Base-by-base conservation (phyloP, 2,329 filamentous ascomycete genomes). In the Aspergillus chevalieri region DNA sequence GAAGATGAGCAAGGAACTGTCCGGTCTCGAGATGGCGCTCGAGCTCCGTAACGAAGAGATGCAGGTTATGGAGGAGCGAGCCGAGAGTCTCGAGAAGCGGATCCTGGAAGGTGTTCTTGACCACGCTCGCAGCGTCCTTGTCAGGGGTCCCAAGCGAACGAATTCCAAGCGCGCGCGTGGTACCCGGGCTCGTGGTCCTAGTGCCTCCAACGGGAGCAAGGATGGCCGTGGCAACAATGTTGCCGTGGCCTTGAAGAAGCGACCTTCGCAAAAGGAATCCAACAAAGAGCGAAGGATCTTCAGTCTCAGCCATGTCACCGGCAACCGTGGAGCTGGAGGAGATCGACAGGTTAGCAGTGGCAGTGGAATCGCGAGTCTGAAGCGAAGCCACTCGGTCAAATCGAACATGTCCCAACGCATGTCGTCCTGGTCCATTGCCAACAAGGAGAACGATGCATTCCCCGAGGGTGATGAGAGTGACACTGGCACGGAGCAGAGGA, bases 51-150 rank as follows among this genome's bases (percentile, higher is more conserved):
- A 89, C 42, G 92, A 97, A 58, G 93, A 97, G 71, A 82, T 98
- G 51, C 83, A 89, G 43, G 80, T 87, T 22, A 96, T 98, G 87
- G 92, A 97, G 66, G 76, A 80, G 9, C 87, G 92, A 54, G 93
- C 92, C 2, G 90, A 96, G 66, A 82, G 83, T 3, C 78, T 98
- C 21, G 93, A 98, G 72, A 87, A 91, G 47, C 85, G 93, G 22
- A 95, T 98, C 58, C 75, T 98, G 28, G 92, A 97, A 57, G 91
- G 92, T 22, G 89, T 97, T 54, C 94, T 98, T 73, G 91, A 97
- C 60, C 92, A 97, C 66, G 96, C 92, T 17, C 86, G 92, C 43
- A 68, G 65, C 6, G 84, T 92, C 22, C 78, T 96, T n/a, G 80
- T 97, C 50, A 87, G 93, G 41, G 67, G 75, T 77, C 83, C 57